Base-by-base conservation (phyloP, 1,139 yeast genomes). In the Diutina mesorugosa region DNA sequence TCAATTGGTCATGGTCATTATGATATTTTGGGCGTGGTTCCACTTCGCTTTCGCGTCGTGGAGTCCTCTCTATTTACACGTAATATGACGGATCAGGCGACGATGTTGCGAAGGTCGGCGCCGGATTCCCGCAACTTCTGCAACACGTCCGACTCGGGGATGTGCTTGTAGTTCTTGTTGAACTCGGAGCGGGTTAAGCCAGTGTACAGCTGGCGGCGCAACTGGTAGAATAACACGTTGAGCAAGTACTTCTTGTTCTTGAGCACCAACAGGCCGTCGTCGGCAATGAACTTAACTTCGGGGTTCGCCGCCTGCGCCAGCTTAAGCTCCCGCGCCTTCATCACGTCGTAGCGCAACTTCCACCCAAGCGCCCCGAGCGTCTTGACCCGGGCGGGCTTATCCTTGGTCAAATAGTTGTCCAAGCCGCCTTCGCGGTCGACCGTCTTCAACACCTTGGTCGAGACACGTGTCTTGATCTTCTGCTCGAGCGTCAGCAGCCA, bases 311-410 rank as follows among this genome's bases (percentile, higher is more conserved):
- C 21, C 8, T 21, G 6, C n/a, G 47, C 66, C 55, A 68, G 66
- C 48, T 67, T 59, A 38, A 64, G 60, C 60, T 71, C 72, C 56
- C 65, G 61, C 55, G 67, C 63, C 59, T 68, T 67, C 65, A 91
- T 70, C 30, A 93, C 83, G 58, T 83, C 80, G 70, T 86, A 90
- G 66, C 93, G 85, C 64, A 93, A 76, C 65, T 79, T 81, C 98
- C 98, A 93, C 38, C 97, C 99, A 58, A 80, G 77, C 58, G 91
- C 86, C 0, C 99, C 99, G 66, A 93, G 74, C 66, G 95, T 96
- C 74, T 93, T 93, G 61, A 89, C 77, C 71, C 99, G 80, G 3
- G 96, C 95, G 10, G 95, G 78, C 63, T 87, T 89, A 60, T 90
- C 95, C 72, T 93, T 93, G 58, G 84, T 79, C 60, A 93, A 71